Conservation (phyloP, 192 early-diverging fungal species). For the Backusella morwellensis region DNA sequence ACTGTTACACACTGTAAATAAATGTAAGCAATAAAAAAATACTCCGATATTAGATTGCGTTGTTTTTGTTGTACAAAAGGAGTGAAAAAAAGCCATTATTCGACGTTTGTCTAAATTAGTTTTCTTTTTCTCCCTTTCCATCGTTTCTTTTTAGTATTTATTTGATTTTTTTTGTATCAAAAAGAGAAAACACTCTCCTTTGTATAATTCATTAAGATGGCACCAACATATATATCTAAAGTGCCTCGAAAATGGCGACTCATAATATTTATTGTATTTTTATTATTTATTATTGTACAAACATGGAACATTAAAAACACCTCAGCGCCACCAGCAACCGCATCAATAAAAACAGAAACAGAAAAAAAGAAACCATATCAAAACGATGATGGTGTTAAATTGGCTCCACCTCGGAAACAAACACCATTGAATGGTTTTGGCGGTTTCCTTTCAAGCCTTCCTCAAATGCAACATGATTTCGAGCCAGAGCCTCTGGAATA, state of each 20-base stretch:
- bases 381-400: not conserved
- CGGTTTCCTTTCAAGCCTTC: slow-evolving; percentile 7
- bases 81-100: not conserved
- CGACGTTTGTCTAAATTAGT: not conserved
- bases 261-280: not conserved
- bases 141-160: not conserved
- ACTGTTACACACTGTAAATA: not conserved
- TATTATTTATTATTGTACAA: not conserved
- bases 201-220: not conserved
- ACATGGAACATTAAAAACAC: slow-evolving; percentile 1
- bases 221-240: not conserved
- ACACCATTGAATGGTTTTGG: not conserved
- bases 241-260: slow-evolving; percentile 5
- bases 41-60: slow-evolving; percentile 1
- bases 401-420: not conserved
- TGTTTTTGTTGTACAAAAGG: not conserved
- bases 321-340: not conserved
- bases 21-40: not conserved
- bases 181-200: not conserved
- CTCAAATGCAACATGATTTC: slow-evolving; percentile 25
- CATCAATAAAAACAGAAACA: not conserved
- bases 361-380: not conserved
- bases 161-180: not conserved
- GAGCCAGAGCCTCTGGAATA: slow-evolving; percentile 8
- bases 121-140: not conserved